Conservation (phyloP, 2,329 filamentous ascomycete species). For the Botrytis cinerea region DNA sequence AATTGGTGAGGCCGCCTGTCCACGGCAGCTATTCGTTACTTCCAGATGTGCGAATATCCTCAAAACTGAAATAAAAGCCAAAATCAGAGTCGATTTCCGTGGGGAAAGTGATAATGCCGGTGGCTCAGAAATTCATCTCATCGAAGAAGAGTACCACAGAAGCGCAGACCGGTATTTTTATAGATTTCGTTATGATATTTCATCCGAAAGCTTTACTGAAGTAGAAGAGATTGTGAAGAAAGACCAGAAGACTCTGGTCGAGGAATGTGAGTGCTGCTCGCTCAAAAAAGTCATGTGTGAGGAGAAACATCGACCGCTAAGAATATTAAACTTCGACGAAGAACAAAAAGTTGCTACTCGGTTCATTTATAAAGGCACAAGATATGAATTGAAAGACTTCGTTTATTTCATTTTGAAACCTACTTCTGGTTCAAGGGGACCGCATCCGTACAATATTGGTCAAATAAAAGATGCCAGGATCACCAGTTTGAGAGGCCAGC, state of each 20-base stretch:
- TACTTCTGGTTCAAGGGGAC: not conserved
- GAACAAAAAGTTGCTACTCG: not conserved
- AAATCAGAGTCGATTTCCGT: slow-evolving; percentile 28
- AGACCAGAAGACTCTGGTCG: no score
- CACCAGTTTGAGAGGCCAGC: no score
- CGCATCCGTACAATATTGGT: slow-evolving; percentile 29
- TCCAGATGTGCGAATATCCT: slow-evolving; percentile 26
- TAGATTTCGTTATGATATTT: slow-evolving; percentile 19
- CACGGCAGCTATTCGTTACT: slow-evolving; percentile 29
- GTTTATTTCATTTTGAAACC: slow-evolving; percentile 23
- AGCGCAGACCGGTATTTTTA: slow-evolving; percentile 26
- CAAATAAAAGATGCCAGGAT: slow-evolving; percentile 24
- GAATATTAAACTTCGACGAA: not conserved
- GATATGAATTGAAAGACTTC: slow-evolving; percentile 28
- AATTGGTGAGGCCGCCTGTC: slow-evolving; percentile 26
- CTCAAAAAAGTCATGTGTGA: no score
- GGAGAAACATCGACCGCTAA: not conserved
- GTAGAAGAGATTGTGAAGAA: not conserved
- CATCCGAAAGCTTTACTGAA: slow-evolving; percentile 19
- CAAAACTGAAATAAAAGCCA: slow-evolving; percentile 22
- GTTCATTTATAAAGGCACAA: not conserved
- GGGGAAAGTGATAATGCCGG: not conserved
- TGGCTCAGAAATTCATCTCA: not conserved
- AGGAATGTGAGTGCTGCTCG: not conserved
- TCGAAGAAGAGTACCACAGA: slow-evolving; percentile 12